A percentile compares a stretch with the other conserved stretches of the same genome.
phyloP scores from a whole-genome alignment of 371 early-diverging fungal genomes.

The Rhizopus microsporus region DNA sequence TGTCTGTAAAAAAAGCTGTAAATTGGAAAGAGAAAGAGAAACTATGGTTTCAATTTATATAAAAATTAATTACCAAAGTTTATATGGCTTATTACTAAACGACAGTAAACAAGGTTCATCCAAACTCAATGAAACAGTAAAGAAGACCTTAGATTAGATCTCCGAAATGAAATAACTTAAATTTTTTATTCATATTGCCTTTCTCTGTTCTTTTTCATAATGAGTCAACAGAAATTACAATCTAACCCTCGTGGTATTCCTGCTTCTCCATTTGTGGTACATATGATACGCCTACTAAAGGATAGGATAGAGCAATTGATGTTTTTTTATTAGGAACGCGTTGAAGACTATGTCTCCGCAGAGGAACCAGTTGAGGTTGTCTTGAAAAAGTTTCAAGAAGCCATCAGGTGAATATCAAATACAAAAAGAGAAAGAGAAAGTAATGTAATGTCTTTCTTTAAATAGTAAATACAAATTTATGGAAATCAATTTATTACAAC shows the following conservation, averaged over 20 bases:
- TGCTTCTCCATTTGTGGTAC: constrained; percentile 92
- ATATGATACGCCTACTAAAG: constrained; percentile 8
- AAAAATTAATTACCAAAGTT: too few relatives aligned
- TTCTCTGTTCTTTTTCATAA: not conserved
- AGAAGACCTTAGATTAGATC: too few relatives aligned
- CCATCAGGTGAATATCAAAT: constrained; percentile 63
- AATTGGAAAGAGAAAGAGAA: too few relatives aligned
- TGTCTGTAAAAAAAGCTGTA: too few relatives aligned
- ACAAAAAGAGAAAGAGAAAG: not conserved
- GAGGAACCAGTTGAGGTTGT: constrained; percentile 79
- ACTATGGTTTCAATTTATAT: too few relatives aligned
- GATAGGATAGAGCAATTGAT: not conserved
- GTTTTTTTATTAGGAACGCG: constrained; percentile 67
- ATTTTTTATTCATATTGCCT: not conserved
- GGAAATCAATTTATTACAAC: constrained; percentile 87
- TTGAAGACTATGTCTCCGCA: constrained; percentile 82
- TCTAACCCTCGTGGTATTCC: constrained; percentile 94
- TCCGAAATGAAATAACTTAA: not conserved
- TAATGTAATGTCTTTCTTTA: not conserved
- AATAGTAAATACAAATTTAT: constrained; percentile 95
- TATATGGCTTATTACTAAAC: too few relatives aligned
- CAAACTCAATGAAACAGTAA: constrained; percentile 1
- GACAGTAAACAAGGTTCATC: not conserved
- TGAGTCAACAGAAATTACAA: constrained; percentile 52
- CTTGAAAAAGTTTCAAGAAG: constrained; percentile 90